Evolutionary conservation across 2,329 filamentous ascomycete species (phyloP).

Genomic region (Sporothrix inflata): DNA sequence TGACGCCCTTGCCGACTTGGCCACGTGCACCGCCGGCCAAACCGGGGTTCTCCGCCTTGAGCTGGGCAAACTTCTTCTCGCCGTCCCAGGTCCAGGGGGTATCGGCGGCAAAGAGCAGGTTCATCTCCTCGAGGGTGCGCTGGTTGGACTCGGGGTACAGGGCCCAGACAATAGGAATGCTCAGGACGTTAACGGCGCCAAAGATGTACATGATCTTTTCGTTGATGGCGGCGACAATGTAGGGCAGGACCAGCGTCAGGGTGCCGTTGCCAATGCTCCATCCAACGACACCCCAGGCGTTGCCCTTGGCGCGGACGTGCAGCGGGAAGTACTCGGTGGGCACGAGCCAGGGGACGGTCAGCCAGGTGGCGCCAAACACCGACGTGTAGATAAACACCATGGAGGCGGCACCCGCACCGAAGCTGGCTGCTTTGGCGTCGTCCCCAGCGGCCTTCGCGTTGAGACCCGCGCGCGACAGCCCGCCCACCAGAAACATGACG

Average conservation of each 20-base stretch:
- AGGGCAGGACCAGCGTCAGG: constrained; percentile 53
- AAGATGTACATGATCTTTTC: constrained; percentile 78
- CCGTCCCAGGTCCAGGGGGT: constrained; percentile 70
- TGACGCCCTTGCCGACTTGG: neutral
- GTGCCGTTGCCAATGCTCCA: constrained; percentile 70
- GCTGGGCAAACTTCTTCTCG: constrained; percentile 34
- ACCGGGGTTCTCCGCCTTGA: constrained; percentile 41
- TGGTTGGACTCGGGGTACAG: constrained; percentile 76
- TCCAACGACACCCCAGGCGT: constrained; percentile 75
- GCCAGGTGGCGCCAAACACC: constrained; percentile 67
- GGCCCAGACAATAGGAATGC: constrained; percentile 72
- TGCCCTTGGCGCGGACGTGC: constrained; percentile 71
- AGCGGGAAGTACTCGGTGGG: constrained; percentile 75
- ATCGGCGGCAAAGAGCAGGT: constrained; percentile 69
- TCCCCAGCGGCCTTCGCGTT: neutral
- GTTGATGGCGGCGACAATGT: constrained; percentile 65
- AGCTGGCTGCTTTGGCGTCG: neutral
- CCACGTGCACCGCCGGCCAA: neutral
- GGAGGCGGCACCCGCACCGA: neutral
- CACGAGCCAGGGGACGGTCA: constrained; percentile 64
- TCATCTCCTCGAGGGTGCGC: constrained; percentile 75
- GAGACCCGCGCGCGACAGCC: constrained; percentile 53
- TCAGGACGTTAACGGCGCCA: constrained; percentile 65
- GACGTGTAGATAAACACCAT: constrained; percentile 48
- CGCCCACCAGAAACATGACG: constrained; percentile 69